Evolutionary conservation across 495 filamentous ascomycete species (phyloP).

Genomic region (Talaromyces adpressus): DNA sequence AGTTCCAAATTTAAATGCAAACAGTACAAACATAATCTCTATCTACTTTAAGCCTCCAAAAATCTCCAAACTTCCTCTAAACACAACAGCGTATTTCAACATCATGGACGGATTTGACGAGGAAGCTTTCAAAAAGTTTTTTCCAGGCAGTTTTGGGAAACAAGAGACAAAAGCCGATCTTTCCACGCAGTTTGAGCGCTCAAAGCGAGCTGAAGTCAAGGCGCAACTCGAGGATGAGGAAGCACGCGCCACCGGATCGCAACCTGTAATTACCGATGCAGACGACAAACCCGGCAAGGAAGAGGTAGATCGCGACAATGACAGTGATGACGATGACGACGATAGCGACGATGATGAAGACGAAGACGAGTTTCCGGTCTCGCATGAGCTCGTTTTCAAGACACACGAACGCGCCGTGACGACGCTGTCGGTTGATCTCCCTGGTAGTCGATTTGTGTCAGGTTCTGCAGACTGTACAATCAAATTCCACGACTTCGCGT

Average conservation of each 20-base stretch:
- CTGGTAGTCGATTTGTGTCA: constrained; percentile 77
- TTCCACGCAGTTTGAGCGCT: constrained; percentile 69
- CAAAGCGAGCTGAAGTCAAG: constrained; percentile 49
- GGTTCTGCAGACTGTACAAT: constrained; percentile 85
- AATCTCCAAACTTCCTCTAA: constrained; percentile 1
- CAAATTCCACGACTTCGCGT: constrained; percentile 90
- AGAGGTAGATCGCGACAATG: constrained; percentile 39
- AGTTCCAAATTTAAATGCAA: constrained; percentile 16
- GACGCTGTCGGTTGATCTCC: constrained; percentile 71
- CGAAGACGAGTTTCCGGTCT: constrained; percentile 86
- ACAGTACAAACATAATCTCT: constrained; percentile 27
- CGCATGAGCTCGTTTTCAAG: constrained; percentile 86
- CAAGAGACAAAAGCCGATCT: constrained; percentile 66
- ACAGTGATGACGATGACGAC: constrained; percentile 42
- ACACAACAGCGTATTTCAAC: constrained; percentile 13
- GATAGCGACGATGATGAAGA: constrained; percentile 60
- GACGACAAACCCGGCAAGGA: constrained; percentile 14
- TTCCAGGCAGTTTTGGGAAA: constrained; percentile 85
- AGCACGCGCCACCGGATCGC: constrained; percentile 6
- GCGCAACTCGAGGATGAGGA: constrained; percentile 18
- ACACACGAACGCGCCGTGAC: constrained; percentile 89
- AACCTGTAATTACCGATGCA: constrained; percentile 14
- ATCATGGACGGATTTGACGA: constrained; percentile 51
- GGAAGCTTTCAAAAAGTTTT: constrained; percentile 73
- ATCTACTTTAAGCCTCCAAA: neutral